Percentiles rank a stretch among this genome's conserved stretches.
Evolutionary conservation across 2,329 filamentous ascomycete genomes (phyloP).

Genomic region (Stachybotrys elegans): DNA sequence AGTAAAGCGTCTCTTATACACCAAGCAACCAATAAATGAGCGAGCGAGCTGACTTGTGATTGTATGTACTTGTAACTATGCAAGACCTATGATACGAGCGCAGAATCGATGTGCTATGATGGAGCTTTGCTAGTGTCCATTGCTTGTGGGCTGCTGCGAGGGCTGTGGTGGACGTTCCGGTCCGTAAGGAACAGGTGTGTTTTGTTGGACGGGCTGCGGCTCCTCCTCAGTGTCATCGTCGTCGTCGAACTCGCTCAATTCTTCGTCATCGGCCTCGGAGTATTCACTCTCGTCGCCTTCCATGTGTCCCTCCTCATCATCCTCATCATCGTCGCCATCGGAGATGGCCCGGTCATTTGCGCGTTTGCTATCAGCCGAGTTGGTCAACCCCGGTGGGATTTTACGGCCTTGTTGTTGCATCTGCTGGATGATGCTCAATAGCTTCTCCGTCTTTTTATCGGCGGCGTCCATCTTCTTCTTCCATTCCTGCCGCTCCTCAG

Average conservation of each 20-base stretch:
- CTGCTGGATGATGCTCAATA: constrained; percentile 89
- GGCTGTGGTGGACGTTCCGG: constrained; percentile 42
- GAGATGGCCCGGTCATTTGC: constrained; percentile 43
- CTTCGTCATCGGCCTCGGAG: constrained; percentile 35
- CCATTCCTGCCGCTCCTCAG: constrained; percentile 83
- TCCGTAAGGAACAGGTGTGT: constrained; percentile 37
- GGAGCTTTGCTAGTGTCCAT: constrained; percentile 43
- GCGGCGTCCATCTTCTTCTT: constrained; percentile 56
- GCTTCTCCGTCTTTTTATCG: constrained; percentile 77
- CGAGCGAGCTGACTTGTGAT: no score
- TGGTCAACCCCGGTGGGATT: constrained; percentile 58
- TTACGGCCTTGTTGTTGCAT: constrained; percentile 94
- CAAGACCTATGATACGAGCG: no score
- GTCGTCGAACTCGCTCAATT: constrained; percentile 56
- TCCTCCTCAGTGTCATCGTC: constrained; percentile 57
- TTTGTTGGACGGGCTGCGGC: constrained; percentile 28
- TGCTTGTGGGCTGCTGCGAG: constrained; percentile 29
- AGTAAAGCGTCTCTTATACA: no score
- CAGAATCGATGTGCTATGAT: no score
- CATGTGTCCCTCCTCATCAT: constrained; percentile 58
- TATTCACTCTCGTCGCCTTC: constrained; percentile 61
- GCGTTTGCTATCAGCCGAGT: constrained; percentile 55
- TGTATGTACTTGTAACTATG: no score
- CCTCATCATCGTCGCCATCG: constrained; percentile 57
- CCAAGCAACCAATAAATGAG: no score